Evolutionary conservation across 768 basidiomycete species (phyloP).

Genomic region (Serendipita vermifera): DNA sequence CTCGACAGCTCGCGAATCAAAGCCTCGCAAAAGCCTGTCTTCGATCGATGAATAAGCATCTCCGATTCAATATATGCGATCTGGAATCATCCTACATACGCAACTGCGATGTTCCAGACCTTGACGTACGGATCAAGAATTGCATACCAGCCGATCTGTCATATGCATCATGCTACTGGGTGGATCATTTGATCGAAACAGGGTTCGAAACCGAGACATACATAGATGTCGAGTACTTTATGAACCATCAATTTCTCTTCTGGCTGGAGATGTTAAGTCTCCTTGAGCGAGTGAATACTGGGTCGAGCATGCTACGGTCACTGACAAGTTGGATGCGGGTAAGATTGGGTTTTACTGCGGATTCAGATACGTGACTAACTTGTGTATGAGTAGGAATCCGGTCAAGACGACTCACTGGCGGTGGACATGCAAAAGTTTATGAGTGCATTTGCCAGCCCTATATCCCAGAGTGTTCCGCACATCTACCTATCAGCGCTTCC

Average conservation of each 20-base stretch:
- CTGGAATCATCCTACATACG: background rate
- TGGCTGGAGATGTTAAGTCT: conserved; percentile 2
- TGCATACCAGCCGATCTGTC: background rate
- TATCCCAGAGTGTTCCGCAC: conserved; percentile 10
- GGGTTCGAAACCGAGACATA: background rate
- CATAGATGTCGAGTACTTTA: background rate
- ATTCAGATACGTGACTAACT: no score
- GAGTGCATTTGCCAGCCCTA: background rate
- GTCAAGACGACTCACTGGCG: background rate
- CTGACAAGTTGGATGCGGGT: background rate
- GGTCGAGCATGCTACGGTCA: background rate
- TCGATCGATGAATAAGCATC: background rate
- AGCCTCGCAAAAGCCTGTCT: background rate
- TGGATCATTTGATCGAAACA: background rate
- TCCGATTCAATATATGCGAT: conserved; percentile 1
- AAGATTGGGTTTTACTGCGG: no score
- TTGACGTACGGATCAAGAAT: background rate
- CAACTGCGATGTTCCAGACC: background rate
- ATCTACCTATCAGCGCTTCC: conserved; percentile 15
- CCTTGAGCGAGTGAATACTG: background rate
- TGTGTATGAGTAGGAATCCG: background rate
- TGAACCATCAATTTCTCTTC: background rate
- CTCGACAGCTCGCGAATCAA: background rate
- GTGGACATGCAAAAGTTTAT: background rate
- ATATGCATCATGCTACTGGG: background rate